Base-by-base conservation (phyloP, 208 protist genomes). In the Jaenimonas drosophilae region DNA sequence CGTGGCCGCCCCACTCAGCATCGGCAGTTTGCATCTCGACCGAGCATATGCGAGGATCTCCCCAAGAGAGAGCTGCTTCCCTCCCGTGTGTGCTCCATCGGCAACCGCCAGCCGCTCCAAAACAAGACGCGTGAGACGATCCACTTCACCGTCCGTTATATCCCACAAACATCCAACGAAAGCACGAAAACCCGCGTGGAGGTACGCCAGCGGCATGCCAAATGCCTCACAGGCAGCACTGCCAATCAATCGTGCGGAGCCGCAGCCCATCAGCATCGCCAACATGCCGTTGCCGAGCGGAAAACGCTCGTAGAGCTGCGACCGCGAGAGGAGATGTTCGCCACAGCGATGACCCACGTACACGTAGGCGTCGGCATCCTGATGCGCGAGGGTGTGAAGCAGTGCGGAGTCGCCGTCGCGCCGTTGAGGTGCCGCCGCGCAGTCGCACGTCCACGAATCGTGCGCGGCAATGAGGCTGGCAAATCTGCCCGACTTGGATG, bases 221-320 rank as follows among this genome's bases (percentile, higher is more conserved):
- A 70, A 63, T 29, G 46, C 53, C 23, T 82, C 75, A 3, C 69
- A 51, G n/a, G 24, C 28, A 3, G 38, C 56, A 37, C 47, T 59
- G 27, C 57, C 55, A 0, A 60, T 31, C 48, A 84, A 57, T 19
- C 61, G 59, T 0, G 83, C 83, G 19, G 74, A 80, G 55, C 78
- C 77, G 67, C 83, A 92, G n/a, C 83, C 76, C 77, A 92, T 88
- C 17, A 91, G 62, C 33, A 83, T 49, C n/a, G 2, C 24, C 23
- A 54, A 3, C 31, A 14, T 6, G 14, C 0, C 6, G 9, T 16
- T 42, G 3, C 37, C 3, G 5, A n/a, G 14, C 3, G 40, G 3
- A 19, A 14, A 26, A 4, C 26, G 12, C 14, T 4, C n/a, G 5
- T 7, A 7, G 9, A 47, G 41, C 21, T 11, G 9, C 41, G 4